Conservation (phyloP, 441 rosid species). For the Populus tomentosa region DNA sequence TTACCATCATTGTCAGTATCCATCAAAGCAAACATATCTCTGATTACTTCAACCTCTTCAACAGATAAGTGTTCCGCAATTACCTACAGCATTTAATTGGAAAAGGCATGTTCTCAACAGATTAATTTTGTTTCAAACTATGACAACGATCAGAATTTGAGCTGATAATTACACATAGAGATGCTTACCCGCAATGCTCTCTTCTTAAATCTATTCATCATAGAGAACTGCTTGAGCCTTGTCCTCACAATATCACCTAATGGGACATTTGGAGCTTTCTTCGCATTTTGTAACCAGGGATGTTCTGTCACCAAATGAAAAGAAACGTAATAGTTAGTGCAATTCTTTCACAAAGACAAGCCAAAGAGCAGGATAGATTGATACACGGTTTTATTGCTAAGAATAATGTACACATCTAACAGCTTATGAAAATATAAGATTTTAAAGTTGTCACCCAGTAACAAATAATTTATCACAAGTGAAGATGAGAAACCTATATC, state of each 20-base stretch:
- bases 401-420: neutral
- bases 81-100: slow-evolving; percentile 48
- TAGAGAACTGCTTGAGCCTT: slow-evolving; percentile 85
- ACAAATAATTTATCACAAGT: neutral
- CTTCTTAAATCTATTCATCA: slow-evolving; percentile 96
- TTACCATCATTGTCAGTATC: slow-evolving; percentile 84
- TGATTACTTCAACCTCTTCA: slow-evolving; percentile 89
- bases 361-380: neutral
- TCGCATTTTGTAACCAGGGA: slow-evolving; percentile 88
- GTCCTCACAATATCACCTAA: slow-evolving; percentile 93
- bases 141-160: slow-evolving; percentile 7
- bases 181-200: slow-evolving; percentile 71
- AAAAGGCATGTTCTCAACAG: neutral
- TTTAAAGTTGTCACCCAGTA: neutral
- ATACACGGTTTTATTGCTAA: neutral
- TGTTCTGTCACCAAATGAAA: slow-evolving; percentile 49
- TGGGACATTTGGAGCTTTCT: slow-evolving; percentile 95
- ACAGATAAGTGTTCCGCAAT: slow-evolving; percentile 86
- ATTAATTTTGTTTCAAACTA: slow-evolving; percentile 7
- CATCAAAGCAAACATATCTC: slow-evolving; percentile 85
- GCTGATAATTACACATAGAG: slow-evolving; percentile 3
- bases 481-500: neutral
- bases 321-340: slow-evolving; percentile 8
- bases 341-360: slow-evolving; percentile 4
- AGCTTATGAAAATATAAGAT: neutral